These are phyloP conservation scores for Monosporozyma siamensis DNA, from an alignment of 805 yeast species.

Conservation along the genomic window DNA sequence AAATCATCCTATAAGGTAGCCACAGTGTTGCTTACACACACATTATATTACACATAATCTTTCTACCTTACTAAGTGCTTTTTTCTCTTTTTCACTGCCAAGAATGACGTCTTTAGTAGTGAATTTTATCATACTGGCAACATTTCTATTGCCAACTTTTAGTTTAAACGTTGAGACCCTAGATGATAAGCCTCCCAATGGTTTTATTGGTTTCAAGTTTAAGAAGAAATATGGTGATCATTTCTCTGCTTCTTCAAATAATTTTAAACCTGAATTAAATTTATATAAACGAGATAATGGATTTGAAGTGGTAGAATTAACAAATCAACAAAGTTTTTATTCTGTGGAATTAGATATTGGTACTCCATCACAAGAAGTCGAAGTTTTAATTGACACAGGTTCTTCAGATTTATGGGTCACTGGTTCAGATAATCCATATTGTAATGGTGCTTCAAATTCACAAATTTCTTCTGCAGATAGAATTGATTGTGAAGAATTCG, in stretches of 20 bases:
- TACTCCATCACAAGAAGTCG: conserved; percentile 35
- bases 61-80: too few relatives aligned
- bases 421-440: conserved; percentile 29
- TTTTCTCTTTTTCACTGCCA: too few relatives aligned
- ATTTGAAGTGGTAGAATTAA: conserved; percentile 15
- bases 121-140: too few relatives aligned
- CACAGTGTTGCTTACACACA: too few relatives aligned
- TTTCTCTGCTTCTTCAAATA: conserved; percentile 3
- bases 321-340: conserved; percentile 36
- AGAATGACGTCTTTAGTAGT: too few relatives aligned
- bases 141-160: too few relatives aligned
- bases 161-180: too few relatives aligned
- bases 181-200: not conserved
- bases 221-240: conserved; percentile 17
- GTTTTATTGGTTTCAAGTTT: conserved; percentile 9
- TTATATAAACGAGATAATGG: conserved; percentile 9
- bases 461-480: not conserved
- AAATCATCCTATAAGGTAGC: too few relatives aligned
- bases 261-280: conserved; percentile 6
- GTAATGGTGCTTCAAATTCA: conserved; percentile 7
- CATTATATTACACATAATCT: too few relatives aligned
- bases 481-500: conserved; percentile 31
- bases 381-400: conserved; percentile 53
- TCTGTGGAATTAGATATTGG: conserved; percentile 35
- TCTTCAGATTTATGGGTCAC: conserved; percentile 54